phyloP scores from a whole-genome alignment of 176 grass and related monocot genomes.

The Bothriochloa decipiens region DNA sequence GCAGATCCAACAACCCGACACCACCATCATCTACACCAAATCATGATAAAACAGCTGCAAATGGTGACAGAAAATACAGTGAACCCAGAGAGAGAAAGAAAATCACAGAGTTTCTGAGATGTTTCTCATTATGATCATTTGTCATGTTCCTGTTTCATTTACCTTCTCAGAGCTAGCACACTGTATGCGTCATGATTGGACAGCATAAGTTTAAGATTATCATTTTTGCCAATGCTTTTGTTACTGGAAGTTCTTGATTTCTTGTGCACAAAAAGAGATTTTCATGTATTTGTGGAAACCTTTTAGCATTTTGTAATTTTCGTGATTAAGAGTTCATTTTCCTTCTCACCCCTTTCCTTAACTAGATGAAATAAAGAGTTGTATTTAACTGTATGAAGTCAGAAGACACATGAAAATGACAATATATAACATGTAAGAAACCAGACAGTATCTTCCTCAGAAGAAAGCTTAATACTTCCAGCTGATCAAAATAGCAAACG shows the following conservation, averaged over 20 bases:
- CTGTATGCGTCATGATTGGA: slow-evolving; percentile 25
- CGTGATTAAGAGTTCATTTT: background rate
- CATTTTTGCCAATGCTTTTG: slow-evolving; percentile 16
- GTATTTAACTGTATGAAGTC: background rate
- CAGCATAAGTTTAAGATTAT: background rate
- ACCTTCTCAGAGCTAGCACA: background rate
- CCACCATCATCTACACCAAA: slow-evolving; percentile 44
- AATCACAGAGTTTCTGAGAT: slow-evolving; percentile 52
- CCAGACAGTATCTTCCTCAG: background rate
- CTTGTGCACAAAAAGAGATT: slow-evolving; percentile 26
- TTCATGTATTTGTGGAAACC: background rate
- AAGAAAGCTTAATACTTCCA: background rate
- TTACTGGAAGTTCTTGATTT: background rate
- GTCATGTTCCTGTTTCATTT: slow-evolving; percentile 9
- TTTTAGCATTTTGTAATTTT: background rate
- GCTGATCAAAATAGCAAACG: background rate
- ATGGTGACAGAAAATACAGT: slow-evolving; percentile 19
- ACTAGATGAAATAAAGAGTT: background rate
- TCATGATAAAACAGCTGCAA: background rate
- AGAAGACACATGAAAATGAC: background rate
- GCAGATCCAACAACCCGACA: slow-evolving; percentile 22
- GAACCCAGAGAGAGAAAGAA: slow-evolving; percentile 52
- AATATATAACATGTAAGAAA: background rate
- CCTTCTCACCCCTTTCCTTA: background rate
- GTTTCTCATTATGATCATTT: slow-evolving; percentile 42